Evolutionary conservation across 306 rosid genomes (phyloP), one percentile per base, ranked within the genome.

Genomic region (Pterocarpus macrocarpus): DNA sequence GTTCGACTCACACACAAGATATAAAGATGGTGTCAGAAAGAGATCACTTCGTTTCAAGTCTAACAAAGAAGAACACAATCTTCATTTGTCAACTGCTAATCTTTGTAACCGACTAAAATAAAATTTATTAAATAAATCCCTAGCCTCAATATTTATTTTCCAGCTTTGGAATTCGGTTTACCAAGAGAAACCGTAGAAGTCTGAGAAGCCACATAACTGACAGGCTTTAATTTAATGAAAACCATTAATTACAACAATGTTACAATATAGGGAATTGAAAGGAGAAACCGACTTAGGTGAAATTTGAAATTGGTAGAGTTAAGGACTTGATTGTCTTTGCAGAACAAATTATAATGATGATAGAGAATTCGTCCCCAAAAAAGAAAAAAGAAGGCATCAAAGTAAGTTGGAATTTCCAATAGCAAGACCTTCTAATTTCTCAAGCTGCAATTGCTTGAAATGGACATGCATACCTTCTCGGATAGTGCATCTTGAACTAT

Each of bases 401-500:
- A 68, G 49, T 15, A 68, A 52, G 57, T 52, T 14, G 57, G 47
- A 52, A 50, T 43, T 33, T n/a, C n/a, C 10, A 34, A 10, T 10
- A 52, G 45, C 14, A 50, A 3, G 14, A 13, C 49, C 38, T 5
- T 43, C 8, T 43, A 45, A 55, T 55, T 30, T 49, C 55, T 32
- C 4, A 13, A 30, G 43, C 17, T 8, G 63, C 30, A 72, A 8
- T n/a, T 55, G 61, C 30, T 16, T 5, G 61, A 55, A 55, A 55
- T n/a, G 30, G 3, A 55, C 61, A 55, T 55, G 61, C 61, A 11
- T 73, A 92, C 98, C 94, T 95, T 95, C 77, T 95, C 99, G 22
- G 99, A 93, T 4, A 95, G 87, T 32, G 99, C 99, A 82, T 95
- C 97, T 86, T 95, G 99, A 85, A 95, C 98, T 61, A 94, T 77